Base-by-base conservation (phyloP, 768 basidiomycete species). In the Hemileccinum rubropunctum region DNA sequence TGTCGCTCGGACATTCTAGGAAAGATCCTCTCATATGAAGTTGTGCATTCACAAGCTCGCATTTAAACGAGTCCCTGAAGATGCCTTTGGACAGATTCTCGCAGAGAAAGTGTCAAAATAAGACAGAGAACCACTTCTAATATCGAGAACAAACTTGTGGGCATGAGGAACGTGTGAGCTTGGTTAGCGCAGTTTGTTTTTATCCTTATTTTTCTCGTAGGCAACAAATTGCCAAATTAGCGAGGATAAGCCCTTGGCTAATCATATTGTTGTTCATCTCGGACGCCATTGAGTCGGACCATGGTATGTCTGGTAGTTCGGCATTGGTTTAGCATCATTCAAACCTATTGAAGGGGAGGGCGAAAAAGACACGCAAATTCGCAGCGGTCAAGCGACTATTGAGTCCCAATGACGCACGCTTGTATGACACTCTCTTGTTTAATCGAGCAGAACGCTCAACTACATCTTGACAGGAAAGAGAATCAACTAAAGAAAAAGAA, bases 361-460 rank as follows among this genome's bases (percentile, higher is more conserved):
- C 90, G 26, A 92, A 91, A 69, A 95, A 93, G 68, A 95, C 93
- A 1, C 80, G 94, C 70, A 95, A 95, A 67, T 98, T 98, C 66
- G 95, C 94, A 2, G 73, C 84, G 10, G 92, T 95, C 40, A 98
- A 98, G 71, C 88, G 95, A 15, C 77, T 98, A 76, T 71, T 98
- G 51, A 94, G 93, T 65, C 95, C 95, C 0, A 91, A 87, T 61
- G 95, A 98, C 67, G 91, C 90, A 48, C 78, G 95, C 58, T 70
- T 98, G 95, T 95, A 64, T 58, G 91, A 66, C 21, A 18, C 45
- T 23, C 40, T 38, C 43, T 33, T 33, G 15, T 42, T 32, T 7
- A 21, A 23, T 40, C 17, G 32, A 26, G 33, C 28, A 23, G 40
- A 38, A 14, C 42, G 43, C 47, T 48, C n/a, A 42, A 46, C 42